Evolutionary conservation across 2,329 filamentous ascomycete genomes (phyloP).

Genomic region (Microsporum audouinii): DNA sequence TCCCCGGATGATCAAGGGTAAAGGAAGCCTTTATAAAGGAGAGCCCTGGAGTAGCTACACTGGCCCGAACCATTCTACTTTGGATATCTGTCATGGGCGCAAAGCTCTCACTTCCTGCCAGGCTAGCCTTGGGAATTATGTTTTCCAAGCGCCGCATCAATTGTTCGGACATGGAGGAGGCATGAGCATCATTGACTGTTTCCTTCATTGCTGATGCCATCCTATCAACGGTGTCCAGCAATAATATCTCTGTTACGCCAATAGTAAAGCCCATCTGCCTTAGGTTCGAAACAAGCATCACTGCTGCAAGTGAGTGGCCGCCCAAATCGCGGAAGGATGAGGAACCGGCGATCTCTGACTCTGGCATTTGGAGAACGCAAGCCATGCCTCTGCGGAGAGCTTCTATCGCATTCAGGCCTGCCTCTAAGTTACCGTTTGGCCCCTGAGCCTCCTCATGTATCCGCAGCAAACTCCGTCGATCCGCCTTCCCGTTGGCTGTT

Average conservation of each 20-base stretch:
- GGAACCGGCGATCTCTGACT: background rate
- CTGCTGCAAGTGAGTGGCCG: conserved; percentile 2
- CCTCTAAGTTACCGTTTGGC: background rate
- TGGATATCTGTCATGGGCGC: conserved; percentile 4
- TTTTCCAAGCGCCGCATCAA: background rate
- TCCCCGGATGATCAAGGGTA: conserved; percentile 1
- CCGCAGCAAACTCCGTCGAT: background rate
- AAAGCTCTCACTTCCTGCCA: background rate
- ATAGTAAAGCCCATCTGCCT: background rate
- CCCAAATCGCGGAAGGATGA: background rate
- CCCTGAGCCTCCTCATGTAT: background rate
- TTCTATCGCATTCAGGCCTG: background rate
- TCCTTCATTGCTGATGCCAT: background rate
- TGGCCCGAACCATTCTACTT: background rate
- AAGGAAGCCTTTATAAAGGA: background rate
- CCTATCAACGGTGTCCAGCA: background rate
- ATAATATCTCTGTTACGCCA: background rate
- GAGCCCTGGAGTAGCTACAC: background rate
- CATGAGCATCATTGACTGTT: background rate
- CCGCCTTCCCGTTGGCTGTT: background rate
- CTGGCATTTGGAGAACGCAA: background rate
- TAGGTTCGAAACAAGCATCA: background rate
- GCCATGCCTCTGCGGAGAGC: background rate
- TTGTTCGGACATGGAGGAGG: background rate
- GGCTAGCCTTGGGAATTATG: background rate